These are phyloP conservation scores for Ophiocordyceps camponoti-rufipedis DNA, from an alignment of 2,329 filamentous ascomycete species.

Conservation along the genomic window DNA sequence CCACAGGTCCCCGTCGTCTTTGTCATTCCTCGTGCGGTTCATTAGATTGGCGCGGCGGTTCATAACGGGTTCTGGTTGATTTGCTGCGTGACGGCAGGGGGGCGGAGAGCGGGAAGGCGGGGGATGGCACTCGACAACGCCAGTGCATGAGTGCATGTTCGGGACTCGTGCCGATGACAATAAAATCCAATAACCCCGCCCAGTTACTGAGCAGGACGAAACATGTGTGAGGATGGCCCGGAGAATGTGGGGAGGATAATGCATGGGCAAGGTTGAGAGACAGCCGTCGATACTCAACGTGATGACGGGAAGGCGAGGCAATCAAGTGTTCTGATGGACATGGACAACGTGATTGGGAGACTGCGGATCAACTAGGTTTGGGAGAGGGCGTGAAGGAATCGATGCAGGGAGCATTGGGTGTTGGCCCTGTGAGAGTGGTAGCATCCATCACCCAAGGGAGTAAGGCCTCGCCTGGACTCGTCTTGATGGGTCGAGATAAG, in stretches of 20 bases:
- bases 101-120: slow-evolving; percentile 14
- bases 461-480: no score
- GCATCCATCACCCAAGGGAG: no score
- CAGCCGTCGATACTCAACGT: neutral
- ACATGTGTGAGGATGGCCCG: neutral
- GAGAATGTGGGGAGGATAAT: slow-evolving; percentile 1
- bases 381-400: no score
- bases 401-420: no score
- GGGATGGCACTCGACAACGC: slow-evolving; percentile 16
- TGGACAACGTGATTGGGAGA: no score
- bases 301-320: no score
- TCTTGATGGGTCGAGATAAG: no score
- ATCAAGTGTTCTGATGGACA: no score
- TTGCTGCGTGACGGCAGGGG: slow-evolving; percentile 27
- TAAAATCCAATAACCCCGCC: slow-evolving; percentile 14
- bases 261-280: neutral
- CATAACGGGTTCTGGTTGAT: slow-evolving; percentile 29
- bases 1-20: slow-evolving; percentile 20
- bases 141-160: slow-evolving; percentile 16
- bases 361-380: no score
- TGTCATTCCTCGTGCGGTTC: slow-evolving; percentile 29
- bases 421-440: no score
- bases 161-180: slow-evolving; percentile 13
- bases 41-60: slow-evolving; percentile 37
- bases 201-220: slow-evolving; percentile 1